Percentiles rank a stretch among this genome's conserved stretches.
These are phyloP conservation scores for Fusarium sp. DNA, from an alignment of 2,329 filamentous ascomycete genomes.

Conservation along the genomic window DNA sequence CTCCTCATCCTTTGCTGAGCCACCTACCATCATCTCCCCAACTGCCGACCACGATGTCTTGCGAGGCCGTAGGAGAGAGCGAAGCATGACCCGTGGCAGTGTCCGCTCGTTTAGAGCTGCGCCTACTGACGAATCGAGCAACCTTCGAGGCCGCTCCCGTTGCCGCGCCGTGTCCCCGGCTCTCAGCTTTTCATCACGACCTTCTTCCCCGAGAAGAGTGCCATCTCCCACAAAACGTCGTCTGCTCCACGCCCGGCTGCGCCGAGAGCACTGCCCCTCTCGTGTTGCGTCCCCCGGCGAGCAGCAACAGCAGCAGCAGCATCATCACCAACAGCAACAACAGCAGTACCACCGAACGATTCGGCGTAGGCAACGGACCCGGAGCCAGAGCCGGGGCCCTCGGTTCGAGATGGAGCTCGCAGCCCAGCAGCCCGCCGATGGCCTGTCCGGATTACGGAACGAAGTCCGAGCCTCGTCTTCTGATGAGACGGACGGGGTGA, in stretches of 20 bases:
- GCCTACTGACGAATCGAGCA: conserved; percentile 54
- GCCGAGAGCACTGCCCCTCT: conserved; percentile 57
- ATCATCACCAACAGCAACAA: conserved; percentile 40
- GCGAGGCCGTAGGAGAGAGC: conserved; percentile 53
- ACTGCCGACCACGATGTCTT: conserved; percentile 44
- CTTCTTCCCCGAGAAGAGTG: conserved; percentile 47
- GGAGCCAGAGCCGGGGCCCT: conserved; percentile 51
- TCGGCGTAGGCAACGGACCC: conserved; percentile 51
- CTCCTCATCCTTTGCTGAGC: conserved; percentile 39
- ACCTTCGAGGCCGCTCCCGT: conserved; percentile 53
- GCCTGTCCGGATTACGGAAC: conserved; percentile 48
- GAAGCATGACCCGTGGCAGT: conserved; percentile 49
- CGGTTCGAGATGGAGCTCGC: conserved; percentile 45
- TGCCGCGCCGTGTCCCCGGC: conserved; percentile 52
- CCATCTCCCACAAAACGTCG: conserved; percentile 54
- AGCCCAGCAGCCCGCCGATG: conserved; percentile 41
- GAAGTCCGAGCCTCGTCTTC: conserved; percentile 46
- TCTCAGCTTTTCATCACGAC: conserved; percentile 45
- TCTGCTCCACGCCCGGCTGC: conserved; percentile 53
- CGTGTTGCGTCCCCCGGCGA: conserved; percentile 49
- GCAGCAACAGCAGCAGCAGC: conserved; percentile 42
- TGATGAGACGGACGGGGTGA: conserved; percentile 31
- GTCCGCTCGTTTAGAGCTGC: conserved; percentile 46
- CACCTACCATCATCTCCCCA: conserved; percentile 34
- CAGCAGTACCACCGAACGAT: conserved; percentile 41